A percentile compares a stretch with the other conserved stretches of the same genome.
These are phyloP conservation scores for Thalia dealbata DNA, from an alignment of 176 grass and related monocot genomes.

Conservation along the genomic window DNA sequence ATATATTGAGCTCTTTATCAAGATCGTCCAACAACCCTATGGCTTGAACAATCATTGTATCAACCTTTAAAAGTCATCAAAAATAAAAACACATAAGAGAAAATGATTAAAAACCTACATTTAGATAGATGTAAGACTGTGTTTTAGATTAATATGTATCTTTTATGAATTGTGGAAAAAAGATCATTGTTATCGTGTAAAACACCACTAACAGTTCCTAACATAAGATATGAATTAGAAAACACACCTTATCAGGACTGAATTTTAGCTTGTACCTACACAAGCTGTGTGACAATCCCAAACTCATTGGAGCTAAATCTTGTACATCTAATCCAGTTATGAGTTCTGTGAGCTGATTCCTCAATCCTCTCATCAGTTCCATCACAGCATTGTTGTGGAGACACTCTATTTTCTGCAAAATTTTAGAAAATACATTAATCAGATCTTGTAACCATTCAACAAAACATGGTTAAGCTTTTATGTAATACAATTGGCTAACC, in stretches of 20 bases:
- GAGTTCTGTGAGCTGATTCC: slow-evolving; percentile 72
- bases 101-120: background rate
- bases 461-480: background rate
- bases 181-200: too few relatives aligned
- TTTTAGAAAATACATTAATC: background rate
- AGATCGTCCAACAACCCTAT: slow-evolving; percentile 94
- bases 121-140: background rate
- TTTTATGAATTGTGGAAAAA: too few relatives aligned
- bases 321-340: slow-evolving; percentile 71
- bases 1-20: slow-evolving; percentile 92
- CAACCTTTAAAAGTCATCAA: slow-evolving; percentile 40
- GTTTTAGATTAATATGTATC: too few relatives aligned
- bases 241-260: slow-evolving; percentile 76
- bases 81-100: slow-evolving; percentile 7
- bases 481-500: slow-evolving; percentile 22
- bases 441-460: background rate
- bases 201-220: too few relatives aligned
- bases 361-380: slow-evolving; percentile 88
- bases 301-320: slow-evolving; percentile 80
- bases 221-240: background rate
- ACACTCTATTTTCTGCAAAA: slow-evolving; percentile 80
- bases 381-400: slow-evolving; percentile 73
- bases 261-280: slow-evolving; percentile 96
- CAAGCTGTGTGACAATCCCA: slow-evolving; percentile 80
- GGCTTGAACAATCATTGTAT: slow-evolving; percentile 97